Evolutionary conservation across 257 asterid genomes (phyloP).

Genomic region (Lithospermum erythrorhizon): DNA sequence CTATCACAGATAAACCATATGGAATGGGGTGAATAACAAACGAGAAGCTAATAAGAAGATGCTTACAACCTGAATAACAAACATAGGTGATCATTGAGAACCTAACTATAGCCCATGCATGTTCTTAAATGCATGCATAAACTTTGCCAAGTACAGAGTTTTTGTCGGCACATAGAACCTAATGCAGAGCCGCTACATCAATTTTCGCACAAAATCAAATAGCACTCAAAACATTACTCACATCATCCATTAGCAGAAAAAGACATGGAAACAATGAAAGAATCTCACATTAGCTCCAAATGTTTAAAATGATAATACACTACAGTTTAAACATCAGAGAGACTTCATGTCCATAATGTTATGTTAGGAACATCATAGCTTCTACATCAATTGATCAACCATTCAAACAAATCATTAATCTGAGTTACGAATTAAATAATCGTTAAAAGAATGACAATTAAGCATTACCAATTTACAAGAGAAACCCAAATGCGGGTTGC

Average conservation of each 20-base stretch:
- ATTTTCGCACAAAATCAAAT: no score
- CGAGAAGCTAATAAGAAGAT: no score
- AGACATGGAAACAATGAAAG: neutral
- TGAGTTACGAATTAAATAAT: conserved; percentile 8
- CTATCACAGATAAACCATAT: no score
- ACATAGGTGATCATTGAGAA: no score
- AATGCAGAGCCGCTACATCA: no score
- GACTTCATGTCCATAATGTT: conserved; percentile 4
- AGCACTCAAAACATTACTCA: neutral
- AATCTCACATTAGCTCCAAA: neutral
- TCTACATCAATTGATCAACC: neutral
- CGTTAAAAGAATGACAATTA: conserved; percentile 22
- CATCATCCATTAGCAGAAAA: neutral
- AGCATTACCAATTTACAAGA: conserved; percentile 72
- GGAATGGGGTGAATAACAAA: no score
- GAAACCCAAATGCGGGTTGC: conserved; percentile 9
- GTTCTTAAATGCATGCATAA: no score
- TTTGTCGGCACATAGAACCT: no score
- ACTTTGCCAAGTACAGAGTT: no score
- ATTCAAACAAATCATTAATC: neutral
- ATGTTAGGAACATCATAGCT: neutral
- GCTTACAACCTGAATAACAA: no score
- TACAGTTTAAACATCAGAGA: neutral
- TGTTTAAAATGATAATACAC: neutral
- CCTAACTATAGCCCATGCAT: no score